Percentiles rank a stretch among this genome's conserved stretches.
phyloP scores from a whole-genome alignment of 805 yeast genomes.

The Lipomyces yamadae region DNA sequence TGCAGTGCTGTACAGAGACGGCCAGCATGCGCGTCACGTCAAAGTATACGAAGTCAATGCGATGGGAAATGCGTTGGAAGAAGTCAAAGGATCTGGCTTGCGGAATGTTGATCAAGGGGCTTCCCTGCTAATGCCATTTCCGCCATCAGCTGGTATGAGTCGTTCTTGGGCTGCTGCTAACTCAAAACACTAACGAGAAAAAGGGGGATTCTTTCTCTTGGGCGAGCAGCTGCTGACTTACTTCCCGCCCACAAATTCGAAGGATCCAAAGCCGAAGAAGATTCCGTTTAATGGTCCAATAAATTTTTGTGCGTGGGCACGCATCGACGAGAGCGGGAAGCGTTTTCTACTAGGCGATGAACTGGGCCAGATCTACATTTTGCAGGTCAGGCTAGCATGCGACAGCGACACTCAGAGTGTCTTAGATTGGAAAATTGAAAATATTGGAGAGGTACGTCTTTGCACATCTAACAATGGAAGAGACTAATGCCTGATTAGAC shows the following conservation, averaged over 20 bases:
- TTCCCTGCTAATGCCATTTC: slow-evolving; percentile 23
- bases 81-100: slow-evolving; percentile 17
- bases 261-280: slow-evolving; percentile 18
- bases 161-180: neutral
- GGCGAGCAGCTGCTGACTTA: slow-evolving; percentile 37
- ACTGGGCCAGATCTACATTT: slow-evolving; percentile 29
- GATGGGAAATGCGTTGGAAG: slow-evolving; percentile 18
- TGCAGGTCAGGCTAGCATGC: slow-evolving; percentile 16
- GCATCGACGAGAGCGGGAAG: slow-evolving; percentile 31
- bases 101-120: slow-evolving; percentile 36
- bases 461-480: neutral
- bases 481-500: slow-evolving; percentile 17
- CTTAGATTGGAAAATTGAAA: slow-evolving; percentile 19
- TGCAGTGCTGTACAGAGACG: slow-evolving; percentile 34
- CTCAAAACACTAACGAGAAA: neutral
- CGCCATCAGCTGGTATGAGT: slow-evolving; percentile 13
- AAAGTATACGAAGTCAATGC: slow-evolving; percentile 29
- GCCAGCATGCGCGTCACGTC: slow-evolving; percentile 31
- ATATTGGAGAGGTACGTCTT: slow-evolving; percentile 27
- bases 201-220: slow-evolving; percentile 31
- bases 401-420: slow-evolving; percentile 4
- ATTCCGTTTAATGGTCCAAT: slow-evolving; percentile 30
- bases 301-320: slow-evolving; percentile 33
- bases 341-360: slow-evolving; percentile 37
- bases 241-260: slow-evolving; percentile 8